Evolutionary conservation across 306 rosid species (phyloP).

Genomic region (Prosopis cineraria): DNA sequence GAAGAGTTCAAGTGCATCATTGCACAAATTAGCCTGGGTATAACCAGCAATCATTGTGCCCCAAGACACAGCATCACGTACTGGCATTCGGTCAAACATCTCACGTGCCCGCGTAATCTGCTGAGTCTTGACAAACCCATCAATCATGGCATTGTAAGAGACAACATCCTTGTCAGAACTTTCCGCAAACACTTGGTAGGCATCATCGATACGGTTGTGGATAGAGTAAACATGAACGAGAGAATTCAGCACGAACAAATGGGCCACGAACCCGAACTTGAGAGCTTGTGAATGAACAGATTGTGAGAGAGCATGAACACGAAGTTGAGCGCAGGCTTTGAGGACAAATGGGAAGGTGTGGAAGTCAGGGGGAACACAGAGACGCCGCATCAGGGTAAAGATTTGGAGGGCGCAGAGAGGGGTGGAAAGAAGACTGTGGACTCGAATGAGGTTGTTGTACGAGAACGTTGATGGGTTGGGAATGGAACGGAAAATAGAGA

Average conservation of each 20-base stretch:
- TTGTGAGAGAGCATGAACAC: slow-evolving; percentile 35
- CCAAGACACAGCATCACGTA: slow-evolving; percentile 63
- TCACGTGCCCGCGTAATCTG: slow-evolving; percentile 44
- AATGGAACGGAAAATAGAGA: slow-evolving; percentile 56
- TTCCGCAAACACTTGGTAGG: slow-evolving; percentile 48
- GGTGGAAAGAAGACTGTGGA: slow-evolving; percentile 58
- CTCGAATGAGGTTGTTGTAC: slow-evolving; percentile 69
- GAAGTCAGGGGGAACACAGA: slow-evolving; percentile 61
- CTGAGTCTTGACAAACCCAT: slow-evolving; percentile 54
- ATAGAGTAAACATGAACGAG: slow-evolving; percentile 53
- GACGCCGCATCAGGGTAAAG: slow-evolving; percentile 58
- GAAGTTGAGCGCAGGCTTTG: slow-evolving; percentile 57
- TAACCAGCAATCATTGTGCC: slow-evolving; percentile 72
- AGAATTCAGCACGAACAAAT: slow-evolving; percentile 54
- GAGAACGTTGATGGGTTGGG: slow-evolving; percentile 64
- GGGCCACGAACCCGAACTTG: slow-evolving; percentile 48
- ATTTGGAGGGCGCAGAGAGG: slow-evolving; percentile 54
- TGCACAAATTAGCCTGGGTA: slow-evolving; percentile 41
- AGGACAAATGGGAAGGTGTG: slow-evolving; percentile 72
- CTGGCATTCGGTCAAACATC: slow-evolving; percentile 64
- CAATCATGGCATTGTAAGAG: slow-evolving; percentile 63
- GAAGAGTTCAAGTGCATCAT: slow-evolving; percentile 53
- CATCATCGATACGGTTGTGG: slow-evolving; percentile 34
- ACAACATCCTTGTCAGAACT: slow-evolving; percentile 44
- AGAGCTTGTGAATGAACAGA: slow-evolving; percentile 61